Evolutionary conservation across 1,284 basidiomycete genomes (phyloP).

Genomic region (Leccinum pachyderme): DNA sequence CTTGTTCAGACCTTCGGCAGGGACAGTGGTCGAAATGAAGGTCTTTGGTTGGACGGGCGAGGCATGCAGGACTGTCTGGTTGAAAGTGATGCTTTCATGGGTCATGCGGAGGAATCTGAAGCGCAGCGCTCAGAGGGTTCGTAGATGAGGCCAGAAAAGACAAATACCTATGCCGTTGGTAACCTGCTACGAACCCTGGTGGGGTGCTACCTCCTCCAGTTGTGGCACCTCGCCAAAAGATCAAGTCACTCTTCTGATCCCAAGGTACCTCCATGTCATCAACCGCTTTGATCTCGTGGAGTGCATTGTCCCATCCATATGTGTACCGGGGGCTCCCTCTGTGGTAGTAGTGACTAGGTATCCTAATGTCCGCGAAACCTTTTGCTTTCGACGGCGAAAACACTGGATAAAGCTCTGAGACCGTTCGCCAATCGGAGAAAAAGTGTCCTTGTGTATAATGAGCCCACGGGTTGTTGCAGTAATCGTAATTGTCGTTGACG

Average conservation of each 20-base stretch:
- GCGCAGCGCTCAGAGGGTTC: not conserved
- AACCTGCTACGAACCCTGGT: constrained; percentile 77
- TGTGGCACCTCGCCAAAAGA: constrained; percentile 89
- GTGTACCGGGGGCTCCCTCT: constrained; percentile 80
- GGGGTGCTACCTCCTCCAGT: constrained; percentile 90
- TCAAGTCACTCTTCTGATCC: constrained; percentile 68
- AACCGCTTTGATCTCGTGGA: constrained; percentile 63
- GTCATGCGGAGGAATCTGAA: constrained; percentile 77
- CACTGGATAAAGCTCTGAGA: constrained; percentile 83
- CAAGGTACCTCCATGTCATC: constrained; percentile 85
- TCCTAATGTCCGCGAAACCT: constrained; percentile 86
- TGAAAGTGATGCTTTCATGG: constrained; percentile 54
- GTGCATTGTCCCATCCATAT: constrained; percentile 85
- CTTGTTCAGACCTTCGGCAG: constrained; percentile 65
- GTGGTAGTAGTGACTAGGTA: constrained; percentile 94
- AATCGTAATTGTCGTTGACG: constrained; percentile 69
- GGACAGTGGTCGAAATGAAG: constrained; percentile 61
- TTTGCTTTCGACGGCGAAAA: constrained; percentile 85
- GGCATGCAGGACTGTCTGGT: constrained; percentile 74
- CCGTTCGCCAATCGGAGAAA: constrained; percentile 92
- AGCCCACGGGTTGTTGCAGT: constrained; percentile 79
- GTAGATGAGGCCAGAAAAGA: constrained; percentile 15
- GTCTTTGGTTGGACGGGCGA: constrained; percentile 63
- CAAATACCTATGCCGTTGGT: constrained; percentile 80
- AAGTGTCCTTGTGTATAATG: constrained; percentile 90